A percentile compares a stretch with the other conserved stretches of the same genome.
Evolutionary conservation across 192 early-diverging fungal species (phyloP).

Genomic region (Podila horticola): DNA sequence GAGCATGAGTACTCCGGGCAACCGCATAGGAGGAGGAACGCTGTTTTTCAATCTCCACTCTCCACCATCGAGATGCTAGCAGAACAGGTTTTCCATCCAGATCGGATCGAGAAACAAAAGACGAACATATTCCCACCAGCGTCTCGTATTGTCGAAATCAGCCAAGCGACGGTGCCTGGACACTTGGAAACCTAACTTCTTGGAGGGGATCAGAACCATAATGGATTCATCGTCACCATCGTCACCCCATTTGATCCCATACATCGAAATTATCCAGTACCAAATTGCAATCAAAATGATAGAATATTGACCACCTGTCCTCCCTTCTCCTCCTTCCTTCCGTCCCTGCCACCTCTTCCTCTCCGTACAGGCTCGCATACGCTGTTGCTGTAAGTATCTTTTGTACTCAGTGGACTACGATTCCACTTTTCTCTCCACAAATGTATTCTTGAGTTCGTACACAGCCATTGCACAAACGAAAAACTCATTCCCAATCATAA

Average conservation of each 20-base stretch:
- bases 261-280: background rate
- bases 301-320: background rate
- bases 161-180: too few relatives aligned
- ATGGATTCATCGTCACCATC: too few relatives aligned
- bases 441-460: background rate
- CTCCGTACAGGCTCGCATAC: constrained; percentile 46
- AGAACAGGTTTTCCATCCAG: background rate
- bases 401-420: background rate
- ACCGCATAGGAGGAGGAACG: background rate
- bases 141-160: too few relatives aligned
- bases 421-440: constrained; percentile 9
- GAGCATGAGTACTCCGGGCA: background rate
- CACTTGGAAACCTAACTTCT: too few relatives aligned
- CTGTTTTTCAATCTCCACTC: constrained; percentile 1
- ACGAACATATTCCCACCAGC: too few relatives aligned
- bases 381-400: constrained; percentile 41
- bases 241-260: too few relatives aligned
- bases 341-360: background rate
- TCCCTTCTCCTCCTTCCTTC: background rate
- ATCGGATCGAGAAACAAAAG: background rate
- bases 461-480: too few relatives aligned
- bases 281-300: background rate
- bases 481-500: background rate
- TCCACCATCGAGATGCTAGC: background rate
- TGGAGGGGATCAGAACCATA: too few relatives aligned